phyloP scores from a whole-genome alignment of 176 grass and related monocot genomes.

The Musa troglodytarum region DNA sequence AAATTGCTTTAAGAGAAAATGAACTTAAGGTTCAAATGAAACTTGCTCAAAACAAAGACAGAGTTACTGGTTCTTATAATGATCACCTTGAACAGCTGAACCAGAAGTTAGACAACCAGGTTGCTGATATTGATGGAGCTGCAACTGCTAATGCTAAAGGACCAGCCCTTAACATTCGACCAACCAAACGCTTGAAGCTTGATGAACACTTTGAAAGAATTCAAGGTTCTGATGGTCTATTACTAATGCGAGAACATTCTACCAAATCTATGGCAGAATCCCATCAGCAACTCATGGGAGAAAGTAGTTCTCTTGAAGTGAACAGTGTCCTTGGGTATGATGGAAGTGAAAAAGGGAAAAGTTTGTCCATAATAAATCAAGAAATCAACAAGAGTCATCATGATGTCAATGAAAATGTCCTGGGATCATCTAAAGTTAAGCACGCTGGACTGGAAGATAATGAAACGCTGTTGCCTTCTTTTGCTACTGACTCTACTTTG shows the following conservation, averaged over 20 bases:
- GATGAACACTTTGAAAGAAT: constrained; percentile 23
- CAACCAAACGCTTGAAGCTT: constrained; percentile 49
- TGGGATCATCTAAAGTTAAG: constrained; percentile 9
- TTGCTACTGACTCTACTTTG: constrained; percentile 13
- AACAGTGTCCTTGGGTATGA: constrained; percentile 19
- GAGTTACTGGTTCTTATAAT: constrained; percentile 18
- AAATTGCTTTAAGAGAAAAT: constrained; percentile 79
- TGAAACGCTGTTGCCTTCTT: constrained; percentile 18
- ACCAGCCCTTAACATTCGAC: constrained; percentile 25
- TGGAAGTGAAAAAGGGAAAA: constrained; percentile 22
- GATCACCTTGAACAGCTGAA: constrained; percentile 25
- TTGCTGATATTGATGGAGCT: constrained; percentile 28
- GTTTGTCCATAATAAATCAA: constrained; percentile 11
- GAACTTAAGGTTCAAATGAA: constrained; percentile 72
- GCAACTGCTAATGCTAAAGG: constrained; percentile 20
- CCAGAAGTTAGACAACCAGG: constrained; percentile 30
- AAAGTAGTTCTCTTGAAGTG: constrained; percentile 27
- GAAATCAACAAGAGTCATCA: constrained; percentile 8
- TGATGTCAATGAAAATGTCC: constrained; percentile 25
- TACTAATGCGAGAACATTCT: constrained; percentile 26
- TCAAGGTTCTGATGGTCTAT: constrained; percentile 29
- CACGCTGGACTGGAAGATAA: constrained; percentile 27
- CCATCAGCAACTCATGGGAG: constrained; percentile 34
- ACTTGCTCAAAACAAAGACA: constrained; percentile 17
- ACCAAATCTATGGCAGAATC: constrained; percentile 25